A percentile compares a stretch with the other conserved stretches of the same genome.
These are phyloP conservation scores for Ceratobasidium sp. DNA, from an alignment of 1,284 basidiomycete species.

Conservation along the genomic window DNA sequence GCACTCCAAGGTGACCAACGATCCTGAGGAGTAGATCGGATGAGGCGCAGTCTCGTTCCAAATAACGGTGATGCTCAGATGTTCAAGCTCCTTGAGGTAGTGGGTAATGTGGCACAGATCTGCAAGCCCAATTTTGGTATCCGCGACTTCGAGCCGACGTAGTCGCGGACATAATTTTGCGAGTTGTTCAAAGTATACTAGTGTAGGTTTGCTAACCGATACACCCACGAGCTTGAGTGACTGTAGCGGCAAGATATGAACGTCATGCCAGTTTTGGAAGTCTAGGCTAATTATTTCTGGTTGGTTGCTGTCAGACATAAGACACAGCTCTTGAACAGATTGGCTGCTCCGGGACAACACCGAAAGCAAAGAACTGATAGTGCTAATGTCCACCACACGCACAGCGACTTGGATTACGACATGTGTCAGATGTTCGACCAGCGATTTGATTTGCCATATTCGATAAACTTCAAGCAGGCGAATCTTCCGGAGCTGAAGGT, in stretches of 20 bases:
- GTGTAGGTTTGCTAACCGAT: too few species aligned
- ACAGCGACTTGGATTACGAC: not conserved
- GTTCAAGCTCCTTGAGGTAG: not conserved
- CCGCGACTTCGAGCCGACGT: not conserved
- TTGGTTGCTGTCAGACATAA: not conserved
- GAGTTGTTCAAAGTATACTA: not conserved
- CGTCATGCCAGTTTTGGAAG: too few species aligned
- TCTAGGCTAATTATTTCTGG: too few species aligned
- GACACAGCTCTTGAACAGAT: not conserved
- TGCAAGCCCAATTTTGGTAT: not conserved
- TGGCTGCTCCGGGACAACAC: not conserved
- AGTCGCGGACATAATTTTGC: not conserved
- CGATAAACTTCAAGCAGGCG: not conserved
- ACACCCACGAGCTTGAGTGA: not conserved
- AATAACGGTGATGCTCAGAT: too few species aligned
- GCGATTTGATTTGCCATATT: not conserved
- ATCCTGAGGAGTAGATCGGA: too few species aligned
- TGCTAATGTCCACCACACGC: not conserved
- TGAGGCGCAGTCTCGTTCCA: too few species aligned
- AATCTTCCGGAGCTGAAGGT: not conserved
- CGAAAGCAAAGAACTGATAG: not conserved
- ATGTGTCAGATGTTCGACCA: slow-evolving; percentile 1
- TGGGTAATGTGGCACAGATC: not conserved
- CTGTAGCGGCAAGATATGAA: not conserved
- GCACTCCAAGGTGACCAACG: too few species aligned